phyloP scores from a whole-genome alignment of 345 rosid species.

The Salix udensis region DNA sequence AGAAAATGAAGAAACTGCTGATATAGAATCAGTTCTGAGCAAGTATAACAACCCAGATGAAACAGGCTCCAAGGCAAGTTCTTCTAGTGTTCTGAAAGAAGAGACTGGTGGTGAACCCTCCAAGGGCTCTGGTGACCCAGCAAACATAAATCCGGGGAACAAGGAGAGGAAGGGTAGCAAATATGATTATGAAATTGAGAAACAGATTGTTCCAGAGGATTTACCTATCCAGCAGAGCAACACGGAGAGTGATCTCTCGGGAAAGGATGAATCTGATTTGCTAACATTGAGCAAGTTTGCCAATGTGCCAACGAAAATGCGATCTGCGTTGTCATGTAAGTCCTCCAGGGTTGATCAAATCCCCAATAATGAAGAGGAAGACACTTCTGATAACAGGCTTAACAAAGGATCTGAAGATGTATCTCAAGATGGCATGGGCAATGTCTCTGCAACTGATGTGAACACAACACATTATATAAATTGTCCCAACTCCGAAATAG shows the following conservation, averaged over 20 bases:
- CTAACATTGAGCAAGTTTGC: slow-evolving; percentile 64
- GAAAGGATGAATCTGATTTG: slow-evolving; percentile 52
- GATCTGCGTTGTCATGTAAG: slow-evolving; percentile 60
- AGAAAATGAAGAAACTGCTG: slow-evolving; percentile 49
- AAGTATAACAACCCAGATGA: slow-evolving; percentile 44
- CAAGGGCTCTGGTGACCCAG: slow-evolving; percentile 39
- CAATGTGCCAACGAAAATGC: slow-evolving; percentile 80
- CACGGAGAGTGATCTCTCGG: slow-evolving; percentile 31
- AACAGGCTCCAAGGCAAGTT: slow-evolving; percentile 49
- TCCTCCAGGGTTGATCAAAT: slow-evolving; percentile 35
- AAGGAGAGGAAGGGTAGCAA: slow-evolving; percentile 41
- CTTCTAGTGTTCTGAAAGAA: slow-evolving; percentile 46
- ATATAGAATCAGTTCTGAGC: slow-evolving; percentile 46
- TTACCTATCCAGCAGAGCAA: slow-evolving; percentile 22
- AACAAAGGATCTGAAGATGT: slow-evolving; percentile 27
- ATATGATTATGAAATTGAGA: slow-evolving; percentile 36
- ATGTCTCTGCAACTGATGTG: slow-evolving; percentile 30
- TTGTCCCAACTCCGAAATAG: slow-evolving; percentile 33
- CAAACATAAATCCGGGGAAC: slow-evolving; percentile 30
- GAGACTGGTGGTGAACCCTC: slow-evolving; percentile 42
- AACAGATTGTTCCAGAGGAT: slow-evolving; percentile 38
- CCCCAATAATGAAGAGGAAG: slow-evolving; percentile 40
- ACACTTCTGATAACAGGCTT: slow-evolving; percentile 34
- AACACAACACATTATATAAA: slow-evolving; percentile 28
- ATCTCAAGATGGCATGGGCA: slow-evolving; percentile 34